Conservation (phyloP, 2,329 filamentous ascomycete species). For the Torrubiellomyces zombiae region DNA sequence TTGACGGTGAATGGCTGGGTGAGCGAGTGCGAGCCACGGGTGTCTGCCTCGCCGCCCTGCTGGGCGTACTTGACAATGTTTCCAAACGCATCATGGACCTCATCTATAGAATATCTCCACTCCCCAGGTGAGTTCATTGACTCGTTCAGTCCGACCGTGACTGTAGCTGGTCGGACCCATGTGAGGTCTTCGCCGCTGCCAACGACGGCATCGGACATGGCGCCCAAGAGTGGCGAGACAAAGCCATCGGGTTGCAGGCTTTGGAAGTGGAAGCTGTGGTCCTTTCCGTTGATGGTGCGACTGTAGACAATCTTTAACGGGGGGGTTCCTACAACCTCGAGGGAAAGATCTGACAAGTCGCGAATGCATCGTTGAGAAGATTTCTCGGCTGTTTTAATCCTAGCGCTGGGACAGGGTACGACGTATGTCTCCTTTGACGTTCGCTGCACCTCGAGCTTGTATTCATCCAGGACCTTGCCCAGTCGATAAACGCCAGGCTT, state of each 20-base stretch:
- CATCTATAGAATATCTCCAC: conserved; percentile 83
- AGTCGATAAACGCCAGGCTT: conserved; percentile 80
- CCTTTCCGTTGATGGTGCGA: conserved; percentile 66
- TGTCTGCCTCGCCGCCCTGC: conserved; percentile 52
- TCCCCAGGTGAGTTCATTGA: conserved; percentile 62
- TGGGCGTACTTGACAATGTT: conserved; percentile 65
- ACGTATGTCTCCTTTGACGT: conserved; percentile 64
- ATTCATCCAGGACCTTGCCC: conserved; percentile 74
- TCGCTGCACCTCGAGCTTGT: conserved; percentile 81
- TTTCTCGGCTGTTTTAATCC: conserved; percentile 47
- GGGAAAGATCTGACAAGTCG: conserved; percentile 69
- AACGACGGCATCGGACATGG: conserved; percentile 42
- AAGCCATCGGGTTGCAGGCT: conserved; percentile 84
- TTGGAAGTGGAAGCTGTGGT: conserved; percentile 78
- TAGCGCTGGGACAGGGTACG: conserved; percentile 68
- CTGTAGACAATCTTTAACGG: conserved; percentile 89
- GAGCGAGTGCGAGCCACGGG: conserved; percentile 42
- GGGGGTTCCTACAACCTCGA: conserved; percentile 77
- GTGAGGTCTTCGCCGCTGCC: conserved; percentile 50
- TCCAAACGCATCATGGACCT: conserved; percentile 80
- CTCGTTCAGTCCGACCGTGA: conserved; percentile 78
- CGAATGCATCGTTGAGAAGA: conserved; percentile 59
- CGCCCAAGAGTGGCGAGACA: conserved; percentile 55
- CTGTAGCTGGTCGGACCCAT: conserved; percentile 62
- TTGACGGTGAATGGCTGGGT: conserved; percentile 72